Base-by-base conservation (phyloP, 306 rosid species). In the Castanopsis chinensis region DNA sequence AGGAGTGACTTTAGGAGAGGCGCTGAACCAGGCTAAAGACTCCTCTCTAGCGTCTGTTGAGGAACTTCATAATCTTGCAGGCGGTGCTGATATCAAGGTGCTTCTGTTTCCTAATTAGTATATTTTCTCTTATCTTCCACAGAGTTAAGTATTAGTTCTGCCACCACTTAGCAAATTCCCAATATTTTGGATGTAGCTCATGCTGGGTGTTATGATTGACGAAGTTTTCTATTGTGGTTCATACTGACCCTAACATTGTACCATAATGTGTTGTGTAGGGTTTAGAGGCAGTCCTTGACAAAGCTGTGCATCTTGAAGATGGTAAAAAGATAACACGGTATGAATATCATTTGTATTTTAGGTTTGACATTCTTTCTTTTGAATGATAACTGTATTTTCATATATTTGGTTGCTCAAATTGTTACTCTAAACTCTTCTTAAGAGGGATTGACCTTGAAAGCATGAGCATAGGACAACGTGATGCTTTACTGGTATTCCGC, bases 391-490 rank as follows among this genome's bases (percentile, higher is more conserved):
- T 56, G 68, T 37, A 17, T 37, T 49, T 76, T n/a, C 33, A 49
- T 79, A 71, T 60, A 15, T 77, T 54, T 63, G 72, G 30, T 52
- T 80, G 73, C 77, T 80, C 71, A 87, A 45, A 80, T 76, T 82
- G n/a, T 77, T 19, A 30, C 19, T 85, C 71, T 80, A 43, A 35
- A 69, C 70, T 86, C 72, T 89, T 80, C 23, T 77, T 69, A 33
- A 94, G 98, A 79, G 99, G 98, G 90, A 90, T 93, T 90, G 99
- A 96, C 85, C 90, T 93, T 69, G 99, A 96, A 85, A 96, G 98
- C 82, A 90, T 93, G 97, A 78, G 89, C 88, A 85, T 90, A 74
- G 94, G 77, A 79, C 96, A 93, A 77, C 98, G 88, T 72, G 99
- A 96, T 37, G 99, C 97, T 75, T 86, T 96, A 77, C 75, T 96